Percentiles rank a stretch among this genome's conserved stretches.
Conservation (phyloP, 2,329 filamentous ascomycete species). For the Trichoderma sp. region DNA sequence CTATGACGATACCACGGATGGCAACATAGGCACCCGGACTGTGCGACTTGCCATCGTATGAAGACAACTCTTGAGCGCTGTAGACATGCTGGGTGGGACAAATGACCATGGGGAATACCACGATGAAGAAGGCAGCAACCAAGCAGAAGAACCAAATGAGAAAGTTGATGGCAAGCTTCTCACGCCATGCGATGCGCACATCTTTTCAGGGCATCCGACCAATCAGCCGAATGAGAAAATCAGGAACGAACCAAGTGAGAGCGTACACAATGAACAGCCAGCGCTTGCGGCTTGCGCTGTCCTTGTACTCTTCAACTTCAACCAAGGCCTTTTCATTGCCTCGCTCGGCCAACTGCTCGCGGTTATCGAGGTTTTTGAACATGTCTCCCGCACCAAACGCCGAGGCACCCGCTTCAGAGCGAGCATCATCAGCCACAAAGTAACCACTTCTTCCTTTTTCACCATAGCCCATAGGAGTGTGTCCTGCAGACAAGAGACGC, state of each 20-base stretch:
- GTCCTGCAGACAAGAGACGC: slow-evolving; percentile 50
- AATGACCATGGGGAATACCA: slow-evolving; percentile 81
- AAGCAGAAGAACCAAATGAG: slow-evolving; percentile 88
- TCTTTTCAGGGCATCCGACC: slow-evolving; percentile 91
- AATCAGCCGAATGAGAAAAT: slow-evolving; percentile 71
- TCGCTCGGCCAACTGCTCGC: slow-evolving; percentile 92
- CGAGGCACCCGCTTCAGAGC: slow-evolving; percentile 90
- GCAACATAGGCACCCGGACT: slow-evolving; percentile 64
- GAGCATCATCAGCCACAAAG: slow-evolving; percentile 78
- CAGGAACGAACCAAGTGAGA: slow-evolving; percentile 84
- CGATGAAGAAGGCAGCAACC: slow-evolving; percentile 81
- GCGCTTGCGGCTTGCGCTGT: slow-evolving; percentile 78
- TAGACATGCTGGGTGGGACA: slow-evolving; percentile 91
- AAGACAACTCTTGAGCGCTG: slow-evolving; percentile 71
- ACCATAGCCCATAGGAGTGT: slow-evolving; percentile 60
- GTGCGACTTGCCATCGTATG: slow-evolving; percentile 68
- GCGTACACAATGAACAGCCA: slow-evolving; percentile 84
- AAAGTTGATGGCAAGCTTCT: slow-evolving; percentile 97
- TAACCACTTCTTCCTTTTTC: slow-evolving; percentile 78
- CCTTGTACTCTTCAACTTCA: slow-evolving; percentile 81
- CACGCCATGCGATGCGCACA: slow-evolving; percentile 87
- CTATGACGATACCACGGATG: slow-evolving; percentile 86
- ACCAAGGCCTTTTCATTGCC: slow-evolving; percentile 86
- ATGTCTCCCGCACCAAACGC: slow-evolving; percentile 90
- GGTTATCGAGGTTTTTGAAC: slow-evolving; percentile 95